Base-by-base conservation (phyloP, 2,329 filamentous ascomycete species). In the Verticillium isaacii region DNA sequence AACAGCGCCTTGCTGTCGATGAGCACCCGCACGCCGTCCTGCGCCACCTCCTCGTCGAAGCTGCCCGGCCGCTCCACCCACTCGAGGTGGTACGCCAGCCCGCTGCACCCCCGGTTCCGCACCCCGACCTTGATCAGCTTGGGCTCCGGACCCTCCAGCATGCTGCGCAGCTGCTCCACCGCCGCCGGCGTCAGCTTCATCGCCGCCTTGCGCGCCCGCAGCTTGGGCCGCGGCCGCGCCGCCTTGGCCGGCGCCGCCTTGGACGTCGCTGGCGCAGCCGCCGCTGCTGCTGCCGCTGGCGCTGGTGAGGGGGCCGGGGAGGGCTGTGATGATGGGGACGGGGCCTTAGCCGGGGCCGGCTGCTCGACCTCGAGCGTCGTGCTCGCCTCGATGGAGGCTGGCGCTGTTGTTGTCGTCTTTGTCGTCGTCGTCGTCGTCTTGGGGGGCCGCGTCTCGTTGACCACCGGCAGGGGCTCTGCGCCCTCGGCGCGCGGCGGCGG, bases 1-100 rank as follows among this genome's bases (percentile, higher is more conserved):
- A 99, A 93, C 58, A 99, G 80, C 52, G 95, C 95, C 80, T 97
- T 98, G 82, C 92, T 96, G 75, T 99, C 95, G 62, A 99, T 95
- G 73, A 98, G 75, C 37, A 99, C 94, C 77, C 91, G 94, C 62
- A 99, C 94, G 0, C 94, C 95, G 70, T 98, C 95, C 74, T 99
- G 95, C 73, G 96, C 93, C 1, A 99, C 92, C 59, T 89, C 83
- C 76, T 99, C 95, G 70, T 99, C 95, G 70, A 98, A 94, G 41
- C 85, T 81, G 4, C 88, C 92, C 0, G 94, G 85, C 81, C 93
- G 93, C 69, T 98, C 93, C 58, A 98, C 94, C 69, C 94, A 99
- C 77, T 98, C 93, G 32, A 99, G 81, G 72, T 97, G 88, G 74
- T 99, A 99, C 36, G 93, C 90, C 67, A 98, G 80, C 17, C 95